Evolutionary conservation across 495 filamentous ascomycete species (phyloP).

Genomic region (Letharia lupina): DNA sequence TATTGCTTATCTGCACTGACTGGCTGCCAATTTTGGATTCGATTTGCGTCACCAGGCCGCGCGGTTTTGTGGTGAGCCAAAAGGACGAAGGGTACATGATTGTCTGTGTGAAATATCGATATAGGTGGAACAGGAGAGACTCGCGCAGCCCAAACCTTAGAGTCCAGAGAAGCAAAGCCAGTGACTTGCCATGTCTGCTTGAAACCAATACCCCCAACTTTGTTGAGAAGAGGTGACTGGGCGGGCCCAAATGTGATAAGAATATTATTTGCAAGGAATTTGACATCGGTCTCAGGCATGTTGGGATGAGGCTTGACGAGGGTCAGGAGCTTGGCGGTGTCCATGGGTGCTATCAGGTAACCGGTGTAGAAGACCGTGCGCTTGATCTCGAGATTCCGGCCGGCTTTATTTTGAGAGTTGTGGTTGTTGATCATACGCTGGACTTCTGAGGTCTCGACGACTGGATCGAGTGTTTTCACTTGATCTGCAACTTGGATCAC

Average conservation of each 20-base stretch:
- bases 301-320: conserved; percentile 55
- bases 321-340: conserved; percentile 59
- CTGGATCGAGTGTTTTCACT: conserved; percentile 67
- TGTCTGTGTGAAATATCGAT: conserved; percentile 63
- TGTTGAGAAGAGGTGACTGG: conserved; percentile 57
- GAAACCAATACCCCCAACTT: conserved; percentile 75
- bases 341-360: conserved; percentile 66
- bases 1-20: conserved; percentile 57
- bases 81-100: conserved; percentile 63
- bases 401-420: conserved; percentile 46
- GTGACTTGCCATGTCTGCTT: conserved; percentile 78
- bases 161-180: conserved; percentile 62
- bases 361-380: conserved; percentile 91
- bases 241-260: conserved; percentile 73
- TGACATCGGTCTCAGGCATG: conserved; percentile 55
- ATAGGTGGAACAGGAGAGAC: conserved; percentile 61
- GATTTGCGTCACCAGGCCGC: conserved; percentile 68
- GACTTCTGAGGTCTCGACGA: conserved; percentile 72
- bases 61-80: conserved; percentile 62
- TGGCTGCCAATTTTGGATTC: conserved; percentile 79
- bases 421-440: conserved; percentile 85
- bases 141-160: conserved; percentile 78
- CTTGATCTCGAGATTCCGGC: conserved; percentile 54
- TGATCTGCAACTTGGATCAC: conserved; percentile 82
- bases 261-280: conserved; percentile 81